phyloP scores from a whole-genome alignment of 1,139 yeast genomes.

The Magnusiomyces sp. region DNA sequence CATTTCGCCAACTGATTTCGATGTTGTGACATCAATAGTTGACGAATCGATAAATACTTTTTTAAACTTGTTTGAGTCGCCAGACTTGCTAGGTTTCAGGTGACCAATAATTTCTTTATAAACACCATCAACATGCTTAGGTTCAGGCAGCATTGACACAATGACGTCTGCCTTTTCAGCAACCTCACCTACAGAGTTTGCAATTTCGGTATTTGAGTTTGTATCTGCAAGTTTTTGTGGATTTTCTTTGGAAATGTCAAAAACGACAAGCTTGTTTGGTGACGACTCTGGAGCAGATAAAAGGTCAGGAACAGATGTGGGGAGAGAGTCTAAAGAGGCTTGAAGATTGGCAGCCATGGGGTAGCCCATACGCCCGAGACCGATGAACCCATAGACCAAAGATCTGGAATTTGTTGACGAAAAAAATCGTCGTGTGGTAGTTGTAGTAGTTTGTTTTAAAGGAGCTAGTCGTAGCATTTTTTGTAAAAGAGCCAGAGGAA shows the following conservation, averaged over 20 bases:
- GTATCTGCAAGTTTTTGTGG: slow-evolving; percentile 15
- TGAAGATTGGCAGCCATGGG: slow-evolving; percentile 52
- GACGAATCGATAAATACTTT: slow-evolving; percentile 41
- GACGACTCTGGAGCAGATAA: slow-evolving; percentile 34
- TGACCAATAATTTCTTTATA: slow-evolving; percentile 36
- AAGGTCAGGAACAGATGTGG: slow-evolving; percentile 31
- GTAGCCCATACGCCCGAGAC: slow-evolving; percentile 54
- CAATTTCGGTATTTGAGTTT: slow-evolving; percentile 11
- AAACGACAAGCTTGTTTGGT: slow-evolving; percentile 40
- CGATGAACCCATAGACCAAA: slow-evolving; percentile 41
- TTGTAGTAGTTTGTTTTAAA: too few species aligned
- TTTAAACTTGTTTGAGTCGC: slow-evolving; percentile 9
- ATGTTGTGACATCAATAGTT: slow-evolving; percentile 48
- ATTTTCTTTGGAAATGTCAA: slow-evolving; percentile 41
- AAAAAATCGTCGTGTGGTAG: too few species aligned
- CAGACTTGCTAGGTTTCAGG: slow-evolving; percentile 1
- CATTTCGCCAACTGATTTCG: slow-evolving; percentile 32
- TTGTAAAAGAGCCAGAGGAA: not conserved
- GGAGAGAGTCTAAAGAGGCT: not conserved
- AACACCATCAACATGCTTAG: slow-evolving; percentile 43
- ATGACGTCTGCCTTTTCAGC: slow-evolving; percentile 29
- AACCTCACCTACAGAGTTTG: slow-evolving; percentile 34
- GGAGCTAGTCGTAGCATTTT: too few species aligned
- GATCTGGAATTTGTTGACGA: not conserved
- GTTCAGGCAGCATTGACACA: slow-evolving; percentile 54